Evolutionary conservation across 1,284 basidiomycete genomes (phyloP).

Genomic region (Irpex rosettiformis): DNA sequence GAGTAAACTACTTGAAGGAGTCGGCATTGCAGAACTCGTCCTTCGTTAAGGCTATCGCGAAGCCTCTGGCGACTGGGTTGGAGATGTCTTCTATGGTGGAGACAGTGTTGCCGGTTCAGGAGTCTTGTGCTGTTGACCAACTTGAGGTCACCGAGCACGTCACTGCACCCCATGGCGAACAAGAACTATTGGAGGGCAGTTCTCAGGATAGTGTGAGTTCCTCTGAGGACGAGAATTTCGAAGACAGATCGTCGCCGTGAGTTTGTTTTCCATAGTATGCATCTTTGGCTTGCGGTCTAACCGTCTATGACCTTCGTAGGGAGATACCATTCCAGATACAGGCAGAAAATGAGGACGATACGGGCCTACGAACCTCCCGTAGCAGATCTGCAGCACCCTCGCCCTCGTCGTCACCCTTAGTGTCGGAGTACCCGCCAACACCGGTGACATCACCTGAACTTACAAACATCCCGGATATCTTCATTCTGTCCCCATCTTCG

Average conservation of each 20-base stretch:
- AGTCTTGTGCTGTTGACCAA: background rate
- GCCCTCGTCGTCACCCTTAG: background rate
- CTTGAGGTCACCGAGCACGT: no score
- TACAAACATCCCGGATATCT: background rate
- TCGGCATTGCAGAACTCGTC: background rate
- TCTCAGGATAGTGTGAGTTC: background rate
- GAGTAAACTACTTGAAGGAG: background rate
- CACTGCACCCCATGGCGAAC: background rate
- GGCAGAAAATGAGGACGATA: no score
- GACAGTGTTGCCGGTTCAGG: background rate
- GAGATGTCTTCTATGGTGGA: background rate
- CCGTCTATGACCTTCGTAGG: background rate
- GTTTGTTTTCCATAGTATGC: no score
- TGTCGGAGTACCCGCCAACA: background rate
- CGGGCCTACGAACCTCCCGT: background rate
- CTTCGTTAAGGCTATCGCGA: background rate
- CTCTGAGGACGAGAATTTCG: background rate
- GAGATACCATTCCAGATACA: no score
- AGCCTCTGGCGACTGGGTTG: background rate
- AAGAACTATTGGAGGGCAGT: background rate
- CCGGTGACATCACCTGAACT: background rate
- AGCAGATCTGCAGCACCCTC: background rate
- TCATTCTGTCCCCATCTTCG: background rate
- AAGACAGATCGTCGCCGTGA: background rate
- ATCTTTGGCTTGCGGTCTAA: background rate